phyloP scores from a whole-genome alignment of 441 rosid species.

The Erodium moschatum region DNA sequence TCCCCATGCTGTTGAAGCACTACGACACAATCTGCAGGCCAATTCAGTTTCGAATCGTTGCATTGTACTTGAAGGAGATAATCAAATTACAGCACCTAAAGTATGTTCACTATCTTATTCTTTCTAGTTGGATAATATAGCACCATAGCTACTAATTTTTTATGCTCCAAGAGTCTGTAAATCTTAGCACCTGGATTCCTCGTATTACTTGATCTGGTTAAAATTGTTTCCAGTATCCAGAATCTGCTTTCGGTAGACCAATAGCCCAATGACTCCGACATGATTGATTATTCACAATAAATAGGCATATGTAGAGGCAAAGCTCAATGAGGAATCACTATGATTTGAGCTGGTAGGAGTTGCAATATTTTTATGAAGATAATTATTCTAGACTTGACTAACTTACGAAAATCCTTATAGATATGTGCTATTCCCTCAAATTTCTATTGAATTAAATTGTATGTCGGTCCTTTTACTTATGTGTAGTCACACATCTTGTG shows the following conservation, averaged over 20 bases:
- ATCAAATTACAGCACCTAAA: constrained; percentile 57
- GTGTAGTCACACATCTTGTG: no score
- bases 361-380: background rate
- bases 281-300: background rate
- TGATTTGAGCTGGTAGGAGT: background rate
- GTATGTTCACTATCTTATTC: constrained; percentile 27
- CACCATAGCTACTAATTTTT: background rate
- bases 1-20: constrained; percentile 78
- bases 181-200: background rate
- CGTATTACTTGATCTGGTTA: background rate
- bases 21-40: constrained; percentile 50
- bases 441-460: no score
- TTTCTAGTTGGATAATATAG: background rate
- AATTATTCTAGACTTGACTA: no score
- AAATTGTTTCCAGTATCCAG: background rate
- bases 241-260: background rate
- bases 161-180: background rate
- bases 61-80: constrained; percentile 79
- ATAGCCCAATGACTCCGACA: background rate
- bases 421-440: no score
- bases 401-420: no score
- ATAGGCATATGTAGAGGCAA: background rate
- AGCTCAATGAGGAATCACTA: background rate
- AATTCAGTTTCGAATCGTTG: constrained; percentile 71
- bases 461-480: no score